phyloP scores from a whole-genome alignment of 805 yeast species.

The Cyberlindnera euphorbiiphila region DNA sequence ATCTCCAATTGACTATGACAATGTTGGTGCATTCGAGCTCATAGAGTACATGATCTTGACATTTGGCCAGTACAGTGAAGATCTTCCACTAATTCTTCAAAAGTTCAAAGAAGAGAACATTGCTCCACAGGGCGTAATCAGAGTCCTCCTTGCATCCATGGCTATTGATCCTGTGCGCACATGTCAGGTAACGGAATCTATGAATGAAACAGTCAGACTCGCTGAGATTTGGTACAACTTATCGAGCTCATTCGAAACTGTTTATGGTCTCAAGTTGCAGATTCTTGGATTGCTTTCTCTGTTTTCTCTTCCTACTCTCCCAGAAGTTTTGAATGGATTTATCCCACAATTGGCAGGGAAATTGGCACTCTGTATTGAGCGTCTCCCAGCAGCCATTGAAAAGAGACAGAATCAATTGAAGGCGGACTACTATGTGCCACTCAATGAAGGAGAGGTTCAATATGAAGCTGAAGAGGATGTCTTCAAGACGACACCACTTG shows the following conservation, averaged over 20 bases:
- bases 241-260: constrained; percentile 50
- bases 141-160: constrained; percentile 60
- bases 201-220: constrained; percentile 42
- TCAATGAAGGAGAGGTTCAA: constrained; percentile 5
- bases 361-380: constrained; percentile 47
- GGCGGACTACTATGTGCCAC: constrained; percentile 46
- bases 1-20: constrained; percentile 29
- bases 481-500: constrained; percentile 74
- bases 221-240: constrained; percentile 64
- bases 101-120: constrained; percentile 26
- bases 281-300: constrained; percentile 61
- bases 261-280: constrained; percentile 74
- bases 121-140: constrained; percentile 45
- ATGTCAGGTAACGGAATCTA: constrained; percentile 45
- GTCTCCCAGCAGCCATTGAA: constrained; percentile 69
- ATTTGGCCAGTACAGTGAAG: constrained; percentile 16
- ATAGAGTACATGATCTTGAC: constrained; percentile 23
- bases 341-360: constrained; percentile 49
- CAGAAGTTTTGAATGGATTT: constrained; percentile 33
- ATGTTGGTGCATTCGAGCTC: constrained; percentile 34
- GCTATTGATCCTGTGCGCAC: constrained; percentile 58
- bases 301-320: constrained; percentile 37
- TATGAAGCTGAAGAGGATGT: constrained; percentile 64
- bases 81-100: constrained; percentile 14
- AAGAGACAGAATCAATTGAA: constrained; percentile 47